These are phyloP conservation scores for Dictyostelium purpureum DNA, from an alignment of 78 protist genomes.

Conservation along the genomic window DNA sequence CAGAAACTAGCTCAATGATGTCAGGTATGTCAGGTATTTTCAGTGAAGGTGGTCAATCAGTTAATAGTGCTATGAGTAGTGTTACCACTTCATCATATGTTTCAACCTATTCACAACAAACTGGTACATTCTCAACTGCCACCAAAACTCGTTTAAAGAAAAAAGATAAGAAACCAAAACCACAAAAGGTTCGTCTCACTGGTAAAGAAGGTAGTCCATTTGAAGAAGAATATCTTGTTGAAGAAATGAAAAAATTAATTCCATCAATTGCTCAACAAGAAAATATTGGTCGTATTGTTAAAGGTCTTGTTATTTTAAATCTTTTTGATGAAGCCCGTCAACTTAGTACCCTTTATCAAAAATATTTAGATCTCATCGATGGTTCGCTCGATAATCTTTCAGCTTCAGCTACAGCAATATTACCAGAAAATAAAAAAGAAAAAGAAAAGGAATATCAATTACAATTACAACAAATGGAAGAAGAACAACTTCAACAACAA, in stretches of 20 bases:
- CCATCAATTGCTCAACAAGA: slow-evolving; percentile 44
- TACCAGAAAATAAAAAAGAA: slow-evolving; percentile 72
- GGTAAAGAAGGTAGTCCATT: slow-evolving; percentile 69
- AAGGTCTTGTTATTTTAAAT: slow-evolving; percentile 31
- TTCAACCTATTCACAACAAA: slow-evolving; percentile 62
- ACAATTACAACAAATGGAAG: slow-evolving; percentile 26
- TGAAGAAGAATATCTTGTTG: slow-evolving; percentile 81
- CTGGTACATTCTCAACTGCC: slow-evolving; percentile 70
- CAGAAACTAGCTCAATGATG: slow-evolving; percentile 73
- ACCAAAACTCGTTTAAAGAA: slow-evolving; percentile 35
- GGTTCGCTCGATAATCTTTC: slow-evolving; percentile 3
- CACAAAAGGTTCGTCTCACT: slow-evolving; percentile 38
- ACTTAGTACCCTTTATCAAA: neutral
- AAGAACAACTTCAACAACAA: slow-evolving; percentile 5
- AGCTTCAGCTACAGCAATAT: slow-evolving; percentile 55
- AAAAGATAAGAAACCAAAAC: slow-evolving; percentile 2
- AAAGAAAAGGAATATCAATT: slow-evolving; percentile 25
- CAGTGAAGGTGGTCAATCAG: slow-evolving; percentile 43
- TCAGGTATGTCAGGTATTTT: slow-evolving; percentile 77
- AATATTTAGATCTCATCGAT: slow-evolving; percentile 21
- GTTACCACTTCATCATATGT: slow-evolving; percentile 47
- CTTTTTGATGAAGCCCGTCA: slow-evolving; percentile 27
- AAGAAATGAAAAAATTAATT: slow-evolving; percentile 65
- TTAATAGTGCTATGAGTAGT: neutral
- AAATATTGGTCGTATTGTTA: slow-evolving; percentile 8